Conservation (phyloP, 345 rosid genomes). For the Passiflora organensis region DNA sequence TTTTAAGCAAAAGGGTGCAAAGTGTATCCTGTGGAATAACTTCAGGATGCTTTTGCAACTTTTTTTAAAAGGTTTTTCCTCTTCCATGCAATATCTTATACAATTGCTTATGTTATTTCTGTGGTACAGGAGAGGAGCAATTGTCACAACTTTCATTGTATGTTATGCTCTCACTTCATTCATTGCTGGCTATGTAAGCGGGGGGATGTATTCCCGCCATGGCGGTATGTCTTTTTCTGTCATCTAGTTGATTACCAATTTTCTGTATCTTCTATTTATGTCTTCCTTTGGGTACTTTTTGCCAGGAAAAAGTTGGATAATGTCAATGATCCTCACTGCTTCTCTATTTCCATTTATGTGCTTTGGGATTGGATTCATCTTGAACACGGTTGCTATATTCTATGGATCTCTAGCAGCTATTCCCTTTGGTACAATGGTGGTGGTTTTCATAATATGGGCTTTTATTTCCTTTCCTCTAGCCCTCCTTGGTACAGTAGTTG, state of each 20-base stretch:
- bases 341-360: conserved; percentile 89
- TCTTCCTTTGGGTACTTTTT: conserved; percentile 3
- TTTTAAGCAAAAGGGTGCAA: no score
- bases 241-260: conserved; percentile 1
- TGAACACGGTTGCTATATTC: conserved; percentile 86
- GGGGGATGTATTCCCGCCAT: conserved; percentile 97
- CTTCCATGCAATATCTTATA: background rate
- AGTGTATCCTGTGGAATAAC: no score
- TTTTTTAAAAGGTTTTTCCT: no score
- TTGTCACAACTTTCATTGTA: conserved; percentile 91
- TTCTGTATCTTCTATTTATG: background rate
- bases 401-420: conserved; percentile 93
- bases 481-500: conserved; percentile 88
- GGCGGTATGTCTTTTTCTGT: conserved; percentile 59
- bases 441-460: conserved; percentile 87
- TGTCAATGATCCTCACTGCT: conserved; percentile 91
- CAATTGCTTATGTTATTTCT: conserved; percentile 2
- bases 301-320: conserved; percentile 90
- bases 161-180: conserved; percentile 97
- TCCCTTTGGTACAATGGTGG: conserved; percentile 95
- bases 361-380: conserved; percentile 80
- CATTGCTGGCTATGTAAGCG: conserved; percentile 95
- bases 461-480: conserved; percentile 94
- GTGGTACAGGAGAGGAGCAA: conserved; percentile 92
- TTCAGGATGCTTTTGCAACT: no score